A percentile compares a stretch with the other conserved stretches of the same genome.
Evolutionary conservation across 1,284 basidiomycete species (phyloP).

Genomic region (Phenoliferia sp.): DNA sequence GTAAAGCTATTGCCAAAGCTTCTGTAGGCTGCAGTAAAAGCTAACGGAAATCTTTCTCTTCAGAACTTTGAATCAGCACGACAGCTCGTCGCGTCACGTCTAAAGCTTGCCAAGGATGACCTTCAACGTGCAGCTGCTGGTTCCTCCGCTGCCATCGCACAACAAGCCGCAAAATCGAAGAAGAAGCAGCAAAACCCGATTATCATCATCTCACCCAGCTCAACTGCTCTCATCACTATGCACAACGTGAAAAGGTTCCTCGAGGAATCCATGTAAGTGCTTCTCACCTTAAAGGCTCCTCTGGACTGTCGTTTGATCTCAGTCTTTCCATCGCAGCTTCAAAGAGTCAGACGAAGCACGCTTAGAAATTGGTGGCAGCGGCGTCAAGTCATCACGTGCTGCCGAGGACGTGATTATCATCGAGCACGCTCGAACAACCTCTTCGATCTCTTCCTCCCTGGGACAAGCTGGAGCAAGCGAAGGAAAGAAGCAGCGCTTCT

Average conservation of each 20-base stretch:
- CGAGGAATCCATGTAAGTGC: slow-evolving; percentile 83
- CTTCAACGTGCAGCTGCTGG: background rate
- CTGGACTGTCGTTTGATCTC: slow-evolving; percentile 44
- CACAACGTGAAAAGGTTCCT: slow-evolving; percentile 92
- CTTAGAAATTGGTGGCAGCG: slow-evolving; percentile 11
- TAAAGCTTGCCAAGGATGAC: slow-evolving; percentile 67
- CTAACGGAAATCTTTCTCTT: background rate
- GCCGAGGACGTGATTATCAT: slow-evolving; percentile 67
- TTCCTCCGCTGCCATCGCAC: background rate
- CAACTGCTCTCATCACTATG: slow-evolving; percentile 93
- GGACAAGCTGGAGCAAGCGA: background rate
- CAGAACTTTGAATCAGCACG: slow-evolving; percentile 69
- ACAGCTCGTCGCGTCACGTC: slow-evolving; percentile 58
- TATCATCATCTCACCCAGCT: slow-evolving; percentile 92
- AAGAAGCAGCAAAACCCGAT: slow-evolving; percentile 59
- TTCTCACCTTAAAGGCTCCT: too few relatives aligned
- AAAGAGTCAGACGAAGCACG: slow-evolving; percentile 72
- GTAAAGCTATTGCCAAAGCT: slow-evolving; percentile 46
- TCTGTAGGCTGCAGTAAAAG: background rate
- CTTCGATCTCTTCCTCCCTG: slow-evolving; percentile 7
- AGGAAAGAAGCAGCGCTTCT: slow-evolving; percentile 44
- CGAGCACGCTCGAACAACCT: slow-evolving; percentile 46
- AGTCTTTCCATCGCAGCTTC: slow-evolving; percentile 52
- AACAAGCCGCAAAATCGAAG: slow-evolving; percentile 10
- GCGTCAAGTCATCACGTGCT: background rate